These are phyloP conservation scores for Xylaria sp. DNA, from an alignment of 2,329 filamentous ascomycete genomes.

Conservation along the genomic window DNA sequence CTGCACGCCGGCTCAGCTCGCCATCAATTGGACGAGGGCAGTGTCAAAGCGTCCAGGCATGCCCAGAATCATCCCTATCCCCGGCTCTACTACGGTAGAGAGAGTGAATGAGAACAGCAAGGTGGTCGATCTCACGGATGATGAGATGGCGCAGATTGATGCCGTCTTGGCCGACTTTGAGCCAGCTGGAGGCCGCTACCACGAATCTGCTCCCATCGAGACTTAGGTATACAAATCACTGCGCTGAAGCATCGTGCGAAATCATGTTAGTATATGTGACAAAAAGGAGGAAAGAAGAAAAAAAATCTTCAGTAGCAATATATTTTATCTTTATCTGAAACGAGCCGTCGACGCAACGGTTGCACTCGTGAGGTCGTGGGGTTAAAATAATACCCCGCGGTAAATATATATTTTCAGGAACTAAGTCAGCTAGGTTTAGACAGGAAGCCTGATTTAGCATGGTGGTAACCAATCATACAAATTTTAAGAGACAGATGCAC, in stretches of 20 bases:
- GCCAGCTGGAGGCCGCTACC: slow-evolving; percentile 52
- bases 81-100: slow-evolving; percentile 66
- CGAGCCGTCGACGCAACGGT: background rate
- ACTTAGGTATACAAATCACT: slow-evolving; percentile 11
- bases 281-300: background rate
- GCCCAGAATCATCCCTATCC: slow-evolving; percentile 71
- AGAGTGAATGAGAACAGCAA: slow-evolving; percentile 69
- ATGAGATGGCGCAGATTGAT: slow-evolving; percentile 63
- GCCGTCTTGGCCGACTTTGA: slow-evolving; percentile 57
- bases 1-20: slow-evolving; percentile 70
- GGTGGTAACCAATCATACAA: background rate
- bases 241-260: background rate
- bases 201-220: slow-evolving; percentile 12
- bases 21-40: slow-evolving; percentile 70
- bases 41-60: slow-evolving; percentile 62
- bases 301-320: background rate
- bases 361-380: background rate
- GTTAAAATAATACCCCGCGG: background rate
- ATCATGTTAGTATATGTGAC: background rate
- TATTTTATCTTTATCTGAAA: background rate
- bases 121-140: slow-evolving; percentile 58
- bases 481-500: background rate
- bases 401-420: background rate
- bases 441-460: background rate
- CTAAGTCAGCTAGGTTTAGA: background rate